Percentiles rank a stretch among this genome's conserved stretches.
Evolutionary conservation across 2,329 filamentous ascomycete species (phyloP).

Genomic region (Exserohilum rostratum): DNA sequence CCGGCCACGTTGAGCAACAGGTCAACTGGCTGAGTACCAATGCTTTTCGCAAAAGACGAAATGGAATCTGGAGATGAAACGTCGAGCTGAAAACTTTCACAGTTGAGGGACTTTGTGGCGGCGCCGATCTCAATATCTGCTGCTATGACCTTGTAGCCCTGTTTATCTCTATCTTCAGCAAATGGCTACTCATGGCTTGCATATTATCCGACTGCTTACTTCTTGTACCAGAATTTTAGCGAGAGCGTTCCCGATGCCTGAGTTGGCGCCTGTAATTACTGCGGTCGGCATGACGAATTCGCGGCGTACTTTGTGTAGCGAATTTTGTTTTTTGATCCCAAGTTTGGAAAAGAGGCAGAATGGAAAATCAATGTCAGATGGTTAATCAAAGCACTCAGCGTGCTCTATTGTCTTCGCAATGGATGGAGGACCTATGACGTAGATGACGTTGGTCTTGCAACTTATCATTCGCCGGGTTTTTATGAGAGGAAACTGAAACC

Average conservation of each 20-base stretch:
- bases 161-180: neutral
- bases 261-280: conserved; percentile 52
- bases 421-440: conserved; percentile 3
- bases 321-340: no score
- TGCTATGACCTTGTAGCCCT: conserved; percentile 45
- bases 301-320: neutral
- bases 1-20: conserved; percentile 48
- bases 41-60: conserved; percentile 37
- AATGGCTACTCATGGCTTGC: no score
- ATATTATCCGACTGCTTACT: conserved; percentile 11
- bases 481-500: neutral
- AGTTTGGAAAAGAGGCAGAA: no score
- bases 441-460: conserved; percentile 5
- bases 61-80: conserved; percentile 46
- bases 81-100: conserved; percentile 42
- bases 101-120: conserved; percentile 39
- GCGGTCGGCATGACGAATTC: conserved; percentile 44
- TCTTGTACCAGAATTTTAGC: conserved; percentile 36
- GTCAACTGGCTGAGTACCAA: conserved; percentile 42
- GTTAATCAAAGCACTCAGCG: no score
- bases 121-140: conserved; percentile 37
- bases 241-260: conserved; percentile 51
- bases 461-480: neutral
- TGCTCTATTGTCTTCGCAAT: neutral
- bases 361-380: no score